Conservation (phyloP, 2,329 filamentous ascomycete genomes). For the Hypoxylon sp. region DNA sequence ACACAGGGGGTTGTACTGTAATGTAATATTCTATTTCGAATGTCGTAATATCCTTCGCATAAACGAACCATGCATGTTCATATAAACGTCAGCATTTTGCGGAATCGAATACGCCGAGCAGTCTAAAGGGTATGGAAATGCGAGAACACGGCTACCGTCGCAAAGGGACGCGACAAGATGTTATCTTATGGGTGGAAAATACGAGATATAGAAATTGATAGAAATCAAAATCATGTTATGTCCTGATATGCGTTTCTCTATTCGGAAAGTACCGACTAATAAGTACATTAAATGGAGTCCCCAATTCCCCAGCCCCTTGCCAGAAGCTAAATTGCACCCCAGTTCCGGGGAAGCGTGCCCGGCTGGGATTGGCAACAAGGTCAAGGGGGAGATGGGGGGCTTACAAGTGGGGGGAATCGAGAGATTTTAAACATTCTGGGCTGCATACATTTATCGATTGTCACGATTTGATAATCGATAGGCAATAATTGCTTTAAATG, state of each 20-base stretch:
- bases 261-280: conserved; percentile 27
- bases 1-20: background rate
- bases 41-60: conserved; percentile 2
- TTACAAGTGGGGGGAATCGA: conserved; percentile 15
- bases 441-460: conserved; percentile 38
- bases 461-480: conserved; percentile 38
- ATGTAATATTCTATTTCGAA: conserved; percentile 1
- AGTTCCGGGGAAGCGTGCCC: conserved; percentile 44
- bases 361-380: conserved; percentile 41
- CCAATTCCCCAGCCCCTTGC: conserved; percentile 28
- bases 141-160: background rate
- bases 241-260: conserved; percentile 17
- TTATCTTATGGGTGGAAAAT: background rate
- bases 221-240: background rate
- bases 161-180: too few relatives aligned
- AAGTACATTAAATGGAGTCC: background rate
- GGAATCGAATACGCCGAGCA: background rate
- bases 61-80: conserved; percentile 4
- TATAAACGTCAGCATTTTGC: conserved; percentile 2
- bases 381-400: conserved; percentile 23
- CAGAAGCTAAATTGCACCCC: conserved; percentile 26
- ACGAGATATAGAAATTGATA: conserved; percentile 4
- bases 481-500: conserved; percentile 19
- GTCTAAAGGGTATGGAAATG: background rate
- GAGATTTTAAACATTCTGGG: conserved; percentile 11